Evolutionary conservation across 2,329 filamentous ascomycete genomes (phyloP), one percentile per base, ranked within the genome.

Genomic region (Periglandula ipomoeae): DNA sequence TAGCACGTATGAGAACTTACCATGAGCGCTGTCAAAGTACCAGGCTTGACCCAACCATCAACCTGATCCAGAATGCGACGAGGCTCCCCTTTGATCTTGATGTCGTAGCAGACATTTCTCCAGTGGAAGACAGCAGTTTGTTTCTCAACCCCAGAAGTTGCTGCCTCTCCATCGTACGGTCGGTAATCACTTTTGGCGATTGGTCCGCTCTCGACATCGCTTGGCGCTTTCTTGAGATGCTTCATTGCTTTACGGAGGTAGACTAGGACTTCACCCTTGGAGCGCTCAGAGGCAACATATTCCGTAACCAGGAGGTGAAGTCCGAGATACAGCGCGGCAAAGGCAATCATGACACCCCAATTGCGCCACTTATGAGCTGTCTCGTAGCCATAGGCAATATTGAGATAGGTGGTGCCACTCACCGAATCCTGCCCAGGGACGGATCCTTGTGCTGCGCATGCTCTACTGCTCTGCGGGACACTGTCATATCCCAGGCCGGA

Each of bases 11-110:
- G n/a, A n/a, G n/a, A n/a, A n/a, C n/a, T n/a, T n/a, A n/a, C n/a
- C 89, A 95, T 95, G 3, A 95, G 74, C 34, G 88, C 89, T 11
- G 89, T 95, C 47, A 95, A 66, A 15, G 88, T 95, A 51, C 90
- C 90, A 3, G 90, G 90, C 67, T 94, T 93, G 51, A 96, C 89
- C 87, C 88, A 96, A 32, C 90, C 90, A 60, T 94, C 86, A 11
- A 95, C 87, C 53, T 93, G 74, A 58, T 95, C 84, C 51, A 96
- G 71, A 59, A 96, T 86, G 38, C 84, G 81, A 15, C 89, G 79
- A 2, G 75, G 70, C 58, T 91, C 81, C 13, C 74, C 73, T 71
- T 94, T 94, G 68, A 95, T 89, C 65, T 87, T 84, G 64, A 82
- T 72, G 51, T 82, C 76, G 59, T 79, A 95, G 68, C 84, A 89